Evolutionary conservation across 2,329 filamentous ascomycete species (phyloP).

Genomic region (Tolypocladium tundrense): DNA sequence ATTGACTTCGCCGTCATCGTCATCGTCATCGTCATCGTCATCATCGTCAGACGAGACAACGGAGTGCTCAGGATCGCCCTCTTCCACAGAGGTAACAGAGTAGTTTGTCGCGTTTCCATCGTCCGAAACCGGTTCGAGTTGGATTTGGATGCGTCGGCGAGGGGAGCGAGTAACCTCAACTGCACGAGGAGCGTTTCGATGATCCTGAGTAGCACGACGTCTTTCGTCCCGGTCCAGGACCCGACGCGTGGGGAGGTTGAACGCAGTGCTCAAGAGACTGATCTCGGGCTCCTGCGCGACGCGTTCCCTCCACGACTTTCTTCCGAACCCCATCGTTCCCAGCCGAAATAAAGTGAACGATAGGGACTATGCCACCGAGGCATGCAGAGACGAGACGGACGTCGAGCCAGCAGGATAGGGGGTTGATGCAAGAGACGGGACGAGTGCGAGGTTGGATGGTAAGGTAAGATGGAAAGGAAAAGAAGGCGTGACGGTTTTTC

Average conservation of each 20-base stretch:
- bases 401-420: neutral
- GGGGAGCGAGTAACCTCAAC: neutral
- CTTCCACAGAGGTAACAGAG: neutral
- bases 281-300: slow-evolving; percentile 3
- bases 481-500: neutral
- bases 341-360: neutral
- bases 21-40: neutral
- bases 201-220: neutral
- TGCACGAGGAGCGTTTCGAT: neutral
- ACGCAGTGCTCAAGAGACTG: slow-evolving; percentile 8
- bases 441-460: neutral
- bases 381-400: neutral
- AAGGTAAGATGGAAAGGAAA: neutral
- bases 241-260: slow-evolving; percentile 10
- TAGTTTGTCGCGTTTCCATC: neutral
- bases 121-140: neutral
- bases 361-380: neutral
- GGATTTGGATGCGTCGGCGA: neutral
- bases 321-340: slow-evolving; percentile 6
- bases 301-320: slow-evolving; percentile 3
- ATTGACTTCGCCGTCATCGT: neutral
- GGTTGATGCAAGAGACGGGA: neutral
- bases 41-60: neutral
- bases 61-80: neutral
- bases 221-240: slow-evolving; percentile 5